Percentiles rank a stretch among this genome's conserved stretches.
Conservation (phyloP, 768 basidiomycete genomes). For the Lactifluus hygrophoroides region DNA sequence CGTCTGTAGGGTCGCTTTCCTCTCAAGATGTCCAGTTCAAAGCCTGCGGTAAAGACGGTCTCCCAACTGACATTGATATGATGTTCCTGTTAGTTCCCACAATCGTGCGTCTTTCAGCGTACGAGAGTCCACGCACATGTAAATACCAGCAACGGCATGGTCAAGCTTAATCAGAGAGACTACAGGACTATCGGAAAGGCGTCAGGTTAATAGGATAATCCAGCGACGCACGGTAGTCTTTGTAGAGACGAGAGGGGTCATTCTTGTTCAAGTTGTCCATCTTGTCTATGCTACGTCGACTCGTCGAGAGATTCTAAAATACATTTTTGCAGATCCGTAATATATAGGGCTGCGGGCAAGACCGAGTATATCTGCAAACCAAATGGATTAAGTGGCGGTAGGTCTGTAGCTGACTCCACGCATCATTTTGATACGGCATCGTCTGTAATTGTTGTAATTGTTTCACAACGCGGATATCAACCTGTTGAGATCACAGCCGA, state of each 20-base stretch:
- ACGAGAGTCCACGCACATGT: not conserved
- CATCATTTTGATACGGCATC: too few relatives aligned
- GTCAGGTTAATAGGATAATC: not conserved
- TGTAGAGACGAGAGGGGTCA: not conserved
- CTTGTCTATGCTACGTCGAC: too few relatives aligned
- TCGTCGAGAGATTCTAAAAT: too few relatives aligned
- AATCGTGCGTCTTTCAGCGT: too few relatives aligned
- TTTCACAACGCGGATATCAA: too few relatives aligned
- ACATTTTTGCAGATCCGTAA: too few relatives aligned
- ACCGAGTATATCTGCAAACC: too few relatives aligned
- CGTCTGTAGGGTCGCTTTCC: conserved; percentile 4
- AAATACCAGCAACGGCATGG: not conserved
- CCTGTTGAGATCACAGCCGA: too few relatives aligned
- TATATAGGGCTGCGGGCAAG: too few relatives aligned
- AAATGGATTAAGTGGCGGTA: too few relatives aligned
- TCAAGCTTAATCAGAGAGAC: not conserved
- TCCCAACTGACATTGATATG: conserved; percentile 2
- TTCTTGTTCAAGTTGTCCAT: not conserved
- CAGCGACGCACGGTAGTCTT: not conserved
- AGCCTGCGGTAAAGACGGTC: not conserved
- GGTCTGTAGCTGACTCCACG: too few relatives aligned
- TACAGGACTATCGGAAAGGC: not conserved
- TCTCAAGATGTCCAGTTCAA: conserved; percentile 1
- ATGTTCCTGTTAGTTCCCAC: not conserved
- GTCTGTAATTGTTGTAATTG: too few relatives aligned